phyloP scores from a whole-genome alignment of 306 rosid species.

The Trifolium dubium region DNA sequence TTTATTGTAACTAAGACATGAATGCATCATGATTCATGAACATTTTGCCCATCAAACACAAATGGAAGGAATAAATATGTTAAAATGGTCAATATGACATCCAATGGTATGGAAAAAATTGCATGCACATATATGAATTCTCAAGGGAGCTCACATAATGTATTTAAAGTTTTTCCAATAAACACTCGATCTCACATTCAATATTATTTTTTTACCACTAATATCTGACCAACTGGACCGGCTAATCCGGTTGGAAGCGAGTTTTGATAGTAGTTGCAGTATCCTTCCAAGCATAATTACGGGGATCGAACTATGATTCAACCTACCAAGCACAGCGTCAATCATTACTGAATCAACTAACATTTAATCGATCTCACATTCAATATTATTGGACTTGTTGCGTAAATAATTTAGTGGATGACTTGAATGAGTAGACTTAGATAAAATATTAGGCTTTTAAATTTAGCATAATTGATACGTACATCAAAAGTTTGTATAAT shows the following conservation, averaged over 20 bases:
- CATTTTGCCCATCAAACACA: conserved; percentile 27
- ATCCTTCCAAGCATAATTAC: too few species aligned
- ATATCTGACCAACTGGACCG: too few species aligned
- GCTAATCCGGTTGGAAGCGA: too few species aligned
- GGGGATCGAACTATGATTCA: too few species aligned
- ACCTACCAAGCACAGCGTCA: too few species aligned
- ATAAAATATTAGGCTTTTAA: neutral
- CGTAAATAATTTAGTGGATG: neutral
- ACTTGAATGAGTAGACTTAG: neutral
- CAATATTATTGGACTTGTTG: neutral
- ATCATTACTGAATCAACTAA: too few species aligned
- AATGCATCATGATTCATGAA: conserved; percentile 30
- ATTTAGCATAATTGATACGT: neutral
- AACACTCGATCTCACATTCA: neutral
- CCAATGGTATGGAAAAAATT: conserved; percentile 30
- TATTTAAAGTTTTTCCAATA: neutral
- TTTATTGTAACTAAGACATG: conserved; percentile 24
- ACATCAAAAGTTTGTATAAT: neutral
- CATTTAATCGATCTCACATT: too few species aligned
- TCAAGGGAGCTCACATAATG: neutral
- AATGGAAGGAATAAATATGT: conserved; percentile 26
- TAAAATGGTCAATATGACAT: conserved; percentile 37
- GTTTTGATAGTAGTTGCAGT: too few species aligned
- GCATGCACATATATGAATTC: neutral
- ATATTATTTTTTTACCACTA: too few species aligned